Percentiles rank a stretch among this genome's conserved stretches.
Conservation (phyloP, 2,329 filamentous ascomycete genomes). For the Ceratocystis smalleyi region DNA sequence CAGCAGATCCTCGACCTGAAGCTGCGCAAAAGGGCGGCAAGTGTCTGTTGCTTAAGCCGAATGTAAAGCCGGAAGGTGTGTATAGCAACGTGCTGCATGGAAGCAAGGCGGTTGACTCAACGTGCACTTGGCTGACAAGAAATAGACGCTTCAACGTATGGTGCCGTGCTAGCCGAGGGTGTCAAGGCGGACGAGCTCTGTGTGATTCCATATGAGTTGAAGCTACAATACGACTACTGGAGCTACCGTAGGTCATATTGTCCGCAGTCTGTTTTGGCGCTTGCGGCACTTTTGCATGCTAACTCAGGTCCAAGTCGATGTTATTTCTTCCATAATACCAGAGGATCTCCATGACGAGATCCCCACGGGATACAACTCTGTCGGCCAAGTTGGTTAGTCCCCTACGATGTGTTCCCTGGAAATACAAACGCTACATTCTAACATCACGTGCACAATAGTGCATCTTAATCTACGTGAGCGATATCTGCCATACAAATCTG, state of each 20-base stretch:
- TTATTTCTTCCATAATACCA: conserved; percentile 67
- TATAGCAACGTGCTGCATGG: background rate
- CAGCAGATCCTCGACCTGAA: conserved; percentile 43
- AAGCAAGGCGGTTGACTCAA: background rate
- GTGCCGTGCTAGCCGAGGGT: conserved; percentile 50
- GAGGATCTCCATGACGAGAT: conserved; percentile 66
- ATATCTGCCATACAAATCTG: conserved; percentile 69
- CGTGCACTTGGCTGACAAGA: conserved; percentile 21
- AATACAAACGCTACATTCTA: background rate
- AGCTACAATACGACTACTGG: conserved; percentile 75
- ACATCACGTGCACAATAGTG: conserved; percentile 32
- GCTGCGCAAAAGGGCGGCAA: conserved; percentile 41
- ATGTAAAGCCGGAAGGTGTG: conserved; percentile 38
- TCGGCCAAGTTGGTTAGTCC: conserved; percentile 64
- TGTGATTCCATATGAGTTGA: conserved; percentile 59
- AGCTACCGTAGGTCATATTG: conserved; percentile 47
- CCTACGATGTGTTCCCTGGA: background rate
- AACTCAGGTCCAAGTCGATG: conserved; percentile 44
- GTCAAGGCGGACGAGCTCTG: conserved; percentile 52
- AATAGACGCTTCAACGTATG: conserved; percentile 59
- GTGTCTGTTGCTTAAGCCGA: conserved; percentile 44
- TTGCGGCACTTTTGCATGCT: conserved; percentile 12
- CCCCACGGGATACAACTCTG: conserved; percentile 71
- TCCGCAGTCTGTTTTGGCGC: background rate
- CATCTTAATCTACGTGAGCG: conserved; percentile 78